Evolutionary conservation across 345 rosid species (phyloP).

Genomic region (Barbarea vulgaris): DNA sequence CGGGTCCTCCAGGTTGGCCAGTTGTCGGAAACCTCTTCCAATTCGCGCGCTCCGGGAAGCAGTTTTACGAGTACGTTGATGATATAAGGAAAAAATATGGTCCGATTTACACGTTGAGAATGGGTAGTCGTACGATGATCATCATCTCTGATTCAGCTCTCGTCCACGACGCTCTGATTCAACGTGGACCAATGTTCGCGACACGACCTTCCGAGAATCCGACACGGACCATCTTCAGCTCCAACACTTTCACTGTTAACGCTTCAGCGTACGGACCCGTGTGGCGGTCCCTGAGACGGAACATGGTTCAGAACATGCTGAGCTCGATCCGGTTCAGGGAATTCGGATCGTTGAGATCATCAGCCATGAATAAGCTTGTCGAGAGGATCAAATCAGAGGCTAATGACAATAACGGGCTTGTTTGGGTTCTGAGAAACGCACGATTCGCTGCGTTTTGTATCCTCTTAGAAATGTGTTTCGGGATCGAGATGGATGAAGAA

Average conservation of each 20-base stretch:
- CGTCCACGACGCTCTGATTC: constrained; percentile 77
- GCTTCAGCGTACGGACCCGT: constrained; percentile 81
- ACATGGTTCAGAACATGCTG: constrained; percentile 96
- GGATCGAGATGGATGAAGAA: constrained; percentile 81
- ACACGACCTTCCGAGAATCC: constrained; percentile 80
- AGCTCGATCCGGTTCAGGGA: constrained; percentile 66
- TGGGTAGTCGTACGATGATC: constrained; percentile 85
- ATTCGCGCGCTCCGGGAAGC: constrained; percentile 65
- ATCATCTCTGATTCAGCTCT: constrained; percentile 61
- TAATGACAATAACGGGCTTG: constrained; percentile 50
- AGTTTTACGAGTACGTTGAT: constrained; percentile 60
- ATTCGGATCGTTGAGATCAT: constrained; percentile 52
- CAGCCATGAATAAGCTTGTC: constrained; percentile 69
- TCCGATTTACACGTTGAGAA: constrained; percentile 67
- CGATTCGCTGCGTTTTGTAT: constrained; percentile 81
- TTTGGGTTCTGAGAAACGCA: constrained; percentile 72
- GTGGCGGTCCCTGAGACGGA: constrained; percentile 83
- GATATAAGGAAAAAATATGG: constrained; percentile 60
- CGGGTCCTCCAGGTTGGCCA: constrained; percentile 94
- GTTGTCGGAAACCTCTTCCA: constrained; percentile 91
- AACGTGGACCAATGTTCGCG: constrained; percentile 64
- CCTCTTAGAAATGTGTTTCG: constrained; percentile 78
- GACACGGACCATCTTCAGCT: constrained; percentile 79
- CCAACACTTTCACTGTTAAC: constrained; percentile 89
- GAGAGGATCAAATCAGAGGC: constrained; percentile 58